These are phyloP conservation scores for Chaetomium sp. DNA, from an alignment of 2,329 filamentous ascomycete species.

Conservation along the genomic window DNA sequence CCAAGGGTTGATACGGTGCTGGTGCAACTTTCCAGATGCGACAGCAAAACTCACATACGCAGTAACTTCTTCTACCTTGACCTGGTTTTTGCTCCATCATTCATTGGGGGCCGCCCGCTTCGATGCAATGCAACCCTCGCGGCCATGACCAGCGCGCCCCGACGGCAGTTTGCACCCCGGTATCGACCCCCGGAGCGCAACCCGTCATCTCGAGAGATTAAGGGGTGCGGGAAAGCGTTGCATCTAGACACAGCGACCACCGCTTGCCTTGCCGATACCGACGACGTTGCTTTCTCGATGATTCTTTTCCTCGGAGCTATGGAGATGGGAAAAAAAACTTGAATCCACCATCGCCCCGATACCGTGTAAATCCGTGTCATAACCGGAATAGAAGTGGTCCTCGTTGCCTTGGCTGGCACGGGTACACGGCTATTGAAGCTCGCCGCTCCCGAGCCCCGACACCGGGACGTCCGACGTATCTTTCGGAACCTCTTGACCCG, in stretches of 20 bases:
- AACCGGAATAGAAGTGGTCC: neutral
- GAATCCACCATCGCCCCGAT: no score
- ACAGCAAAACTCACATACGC: no score
- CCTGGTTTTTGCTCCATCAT: no score
- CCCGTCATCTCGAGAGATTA: slow-evolving; percentile 5
- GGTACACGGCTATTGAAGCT: neutral
- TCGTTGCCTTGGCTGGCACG: neutral
- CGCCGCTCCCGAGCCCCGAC: slow-evolving; percentile 1
- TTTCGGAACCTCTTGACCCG: neutral
- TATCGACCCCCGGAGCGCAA: neutral
- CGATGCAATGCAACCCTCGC: slow-evolving; percentile 4
- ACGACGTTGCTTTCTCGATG: neutral
- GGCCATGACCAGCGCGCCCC: neutral
- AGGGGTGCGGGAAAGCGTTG: slow-evolving; percentile 8
- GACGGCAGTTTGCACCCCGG: slow-evolving; percentile 6
- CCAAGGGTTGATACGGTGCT: neutral
- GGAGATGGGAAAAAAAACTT: no score
- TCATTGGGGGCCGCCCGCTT: neutral
- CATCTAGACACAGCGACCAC: neutral
- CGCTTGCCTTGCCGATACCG: neutral
- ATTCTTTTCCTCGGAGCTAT: no score
- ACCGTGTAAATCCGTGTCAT: no score
- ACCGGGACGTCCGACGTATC: neutral
- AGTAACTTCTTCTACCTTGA: no score
- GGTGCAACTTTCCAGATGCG: neutral